phyloP scores from a whole-genome alignment of 164 flowering plant species.

The Cinnamomum micranthum region DNA sequence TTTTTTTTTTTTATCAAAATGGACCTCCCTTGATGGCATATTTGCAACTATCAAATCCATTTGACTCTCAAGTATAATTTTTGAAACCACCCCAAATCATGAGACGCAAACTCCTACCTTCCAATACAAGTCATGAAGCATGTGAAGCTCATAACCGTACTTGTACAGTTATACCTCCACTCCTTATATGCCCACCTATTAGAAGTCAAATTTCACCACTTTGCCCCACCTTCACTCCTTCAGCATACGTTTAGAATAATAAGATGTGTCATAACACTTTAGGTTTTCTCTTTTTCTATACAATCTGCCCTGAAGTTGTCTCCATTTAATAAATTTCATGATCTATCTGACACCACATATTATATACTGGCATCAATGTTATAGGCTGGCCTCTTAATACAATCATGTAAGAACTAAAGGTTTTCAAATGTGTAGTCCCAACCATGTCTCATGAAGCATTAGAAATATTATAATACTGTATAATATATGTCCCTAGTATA shows the following conservation, averaged over 20 bases:
- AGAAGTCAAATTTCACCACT: too few species aligned
- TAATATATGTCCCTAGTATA: neutral
- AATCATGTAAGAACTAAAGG: neutral
- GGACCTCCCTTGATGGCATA: neutral
- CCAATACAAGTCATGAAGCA: neutral
- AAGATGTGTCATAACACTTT: neutral
- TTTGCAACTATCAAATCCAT: neutral
- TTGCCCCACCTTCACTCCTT: too few species aligned
- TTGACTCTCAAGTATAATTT: neutral
- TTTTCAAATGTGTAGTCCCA: neutral
- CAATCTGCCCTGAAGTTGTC: neutral
- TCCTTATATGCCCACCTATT: too few species aligned
- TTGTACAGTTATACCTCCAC: too few species aligned
- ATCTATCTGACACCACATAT: neutral
- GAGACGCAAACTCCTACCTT: neutral
- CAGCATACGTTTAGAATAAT: too few species aligned
- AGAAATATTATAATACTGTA: neutral
- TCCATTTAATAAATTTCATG: neutral
- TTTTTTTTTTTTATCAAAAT: neutral
- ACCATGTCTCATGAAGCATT: neutral
- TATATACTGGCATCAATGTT: neutral
- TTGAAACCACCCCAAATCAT: neutral
- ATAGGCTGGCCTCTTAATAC: neutral
- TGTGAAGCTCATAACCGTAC: too few species aligned
- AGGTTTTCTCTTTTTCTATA: neutral